Conservation (phyloP, 257 asterid species). For the Nicotiana knightiana region DNA sequence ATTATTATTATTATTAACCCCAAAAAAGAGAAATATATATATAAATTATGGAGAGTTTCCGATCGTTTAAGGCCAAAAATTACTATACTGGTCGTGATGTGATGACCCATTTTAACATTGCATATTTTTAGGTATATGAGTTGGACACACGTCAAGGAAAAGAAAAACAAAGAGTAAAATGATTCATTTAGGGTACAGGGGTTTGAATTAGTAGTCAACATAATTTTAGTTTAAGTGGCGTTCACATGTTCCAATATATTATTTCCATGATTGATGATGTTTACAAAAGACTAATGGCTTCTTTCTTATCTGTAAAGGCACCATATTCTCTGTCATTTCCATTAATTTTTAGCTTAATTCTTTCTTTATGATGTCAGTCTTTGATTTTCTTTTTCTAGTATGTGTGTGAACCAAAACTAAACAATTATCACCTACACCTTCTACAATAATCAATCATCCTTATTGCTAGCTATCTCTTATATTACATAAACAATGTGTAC, state of each 20-base stretch:
- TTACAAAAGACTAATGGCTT: not conserved
- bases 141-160: slow-evolving; percentile 7
- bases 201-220: not conserved
- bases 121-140: not conserved
- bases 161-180: not conserved
- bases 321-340: not conserved
- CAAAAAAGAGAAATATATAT: too few relatives aligned
- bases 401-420: not conserved
- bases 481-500: too few relatives aligned
- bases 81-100: not conserved
- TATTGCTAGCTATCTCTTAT: not conserved
- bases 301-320: not conserved
- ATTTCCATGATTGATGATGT: slow-evolving; percentile 1
- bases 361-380: not conserved
- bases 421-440: not conserved
- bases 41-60: not conserved
- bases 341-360: not conserved
- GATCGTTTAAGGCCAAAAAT: not conserved
- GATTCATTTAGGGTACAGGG: not conserved
- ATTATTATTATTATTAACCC: too few relatives aligned
- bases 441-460: not conserved
- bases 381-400: not conserved
- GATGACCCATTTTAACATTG: not conserved
- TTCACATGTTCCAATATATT: not conserved
- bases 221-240: slow-evolving; percentile 2